phyloP scores from a whole-genome alignment of 495 filamentous ascomycete species.

The Penicillium daleae region DNA sequence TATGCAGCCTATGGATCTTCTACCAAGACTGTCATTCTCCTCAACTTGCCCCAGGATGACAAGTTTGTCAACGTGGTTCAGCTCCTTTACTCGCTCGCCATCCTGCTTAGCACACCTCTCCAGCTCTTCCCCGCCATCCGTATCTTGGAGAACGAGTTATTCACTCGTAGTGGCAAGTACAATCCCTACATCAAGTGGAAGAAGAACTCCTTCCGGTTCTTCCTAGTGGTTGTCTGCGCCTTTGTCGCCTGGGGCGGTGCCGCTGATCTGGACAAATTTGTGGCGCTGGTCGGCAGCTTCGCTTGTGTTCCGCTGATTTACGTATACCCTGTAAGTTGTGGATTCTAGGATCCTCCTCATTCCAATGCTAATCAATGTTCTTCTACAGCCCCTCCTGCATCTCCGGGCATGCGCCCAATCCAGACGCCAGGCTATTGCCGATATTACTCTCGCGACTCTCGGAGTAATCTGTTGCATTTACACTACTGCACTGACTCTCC shows the following conservation, averaged over 20 bases:
- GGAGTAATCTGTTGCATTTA: conserved; percentile 86
- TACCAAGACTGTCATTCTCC: conserved; percentile 92
- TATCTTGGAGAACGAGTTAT: conserved; percentile 68
- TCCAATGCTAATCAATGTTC: conserved; percentile 11
- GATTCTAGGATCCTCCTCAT: conserved; percentile 13
- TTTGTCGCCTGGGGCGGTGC: conserved; percentile 89
- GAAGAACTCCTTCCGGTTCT: conserved; percentile 95
- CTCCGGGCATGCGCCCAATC: conserved; percentile 74
- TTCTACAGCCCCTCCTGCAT: conserved; percentile 81
- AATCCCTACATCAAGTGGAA: conserved; percentile 97
- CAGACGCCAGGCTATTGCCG: conserved; percentile 63
- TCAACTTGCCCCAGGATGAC: conserved; percentile 95
- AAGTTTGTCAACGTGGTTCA: conserved; percentile 95
- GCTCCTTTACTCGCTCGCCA: conserved; percentile 92
- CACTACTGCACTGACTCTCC: conserved; percentile 81
- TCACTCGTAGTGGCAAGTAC: conserved; percentile 88
- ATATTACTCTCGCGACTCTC: conserved; percentile 76
- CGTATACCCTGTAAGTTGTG: conserved; percentile 86
- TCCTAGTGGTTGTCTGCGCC: conserved; percentile 83
- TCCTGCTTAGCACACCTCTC: conserved; percentile 88
- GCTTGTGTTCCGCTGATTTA: conserved; percentile 97
- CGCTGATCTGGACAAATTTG: conserved; percentile 94
- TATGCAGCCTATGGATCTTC: conserved; percentile 95
- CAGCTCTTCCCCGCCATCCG: conserved; percentile 97
- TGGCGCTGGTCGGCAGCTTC: conserved; percentile 93